These are phyloP conservation scores for Gliomastix tumulicola DNA, from an alignment of 2,329 filamentous ascomycete species.

Conservation along the genomic window DNA sequence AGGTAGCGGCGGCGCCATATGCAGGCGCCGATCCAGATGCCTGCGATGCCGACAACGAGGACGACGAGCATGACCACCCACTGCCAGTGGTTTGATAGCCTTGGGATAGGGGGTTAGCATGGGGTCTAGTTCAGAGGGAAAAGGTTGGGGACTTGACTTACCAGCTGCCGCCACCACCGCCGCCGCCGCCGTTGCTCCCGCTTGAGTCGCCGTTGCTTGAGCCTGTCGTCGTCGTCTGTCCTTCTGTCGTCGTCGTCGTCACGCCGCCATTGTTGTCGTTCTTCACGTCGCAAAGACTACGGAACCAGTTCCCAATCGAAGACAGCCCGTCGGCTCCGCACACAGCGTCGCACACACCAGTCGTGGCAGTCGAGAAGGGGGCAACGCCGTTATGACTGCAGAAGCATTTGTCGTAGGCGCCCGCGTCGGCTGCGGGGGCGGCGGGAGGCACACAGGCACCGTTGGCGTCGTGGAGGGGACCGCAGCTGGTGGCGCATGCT, in stretches of 20 bases:
- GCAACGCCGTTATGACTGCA: constrained; percentile 57
- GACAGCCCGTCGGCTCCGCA: constrained; percentile 44
- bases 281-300: constrained; percentile 51
- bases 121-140: neutral
- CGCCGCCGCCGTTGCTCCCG: constrained; percentile 13
- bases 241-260: constrained; percentile 5
- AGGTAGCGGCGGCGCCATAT: constrained; percentile 69
- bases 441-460: constrained; percentile 60
- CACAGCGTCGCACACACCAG: constrained; percentile 54
- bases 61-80: constrained; percentile 81
- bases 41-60: constrained; percentile 60
- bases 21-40: constrained; percentile 60
- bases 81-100: constrained; percentile 64
- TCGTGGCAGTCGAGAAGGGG: constrained; percentile 46
- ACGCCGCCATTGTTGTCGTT: constrained; percentile 10
- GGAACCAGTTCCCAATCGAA: constrained; percentile 65
- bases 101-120: constrained; percentile 18
- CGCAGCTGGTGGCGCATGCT: constrained; percentile 52
- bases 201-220: constrained; percentile 9
- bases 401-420: constrained; percentile 63
- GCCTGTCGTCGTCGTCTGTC: constrained; percentile 1
- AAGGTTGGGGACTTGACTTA: constrained; percentile 19
- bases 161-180: constrained; percentile 36
- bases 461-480: constrained; percentile 62
- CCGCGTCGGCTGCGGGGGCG: constrained; percentile 35